Evolutionary conservation across 345 rosid species (phyloP), one percentile per base, ranked within the genome.

Genomic region (Geranium brycei): DNA sequence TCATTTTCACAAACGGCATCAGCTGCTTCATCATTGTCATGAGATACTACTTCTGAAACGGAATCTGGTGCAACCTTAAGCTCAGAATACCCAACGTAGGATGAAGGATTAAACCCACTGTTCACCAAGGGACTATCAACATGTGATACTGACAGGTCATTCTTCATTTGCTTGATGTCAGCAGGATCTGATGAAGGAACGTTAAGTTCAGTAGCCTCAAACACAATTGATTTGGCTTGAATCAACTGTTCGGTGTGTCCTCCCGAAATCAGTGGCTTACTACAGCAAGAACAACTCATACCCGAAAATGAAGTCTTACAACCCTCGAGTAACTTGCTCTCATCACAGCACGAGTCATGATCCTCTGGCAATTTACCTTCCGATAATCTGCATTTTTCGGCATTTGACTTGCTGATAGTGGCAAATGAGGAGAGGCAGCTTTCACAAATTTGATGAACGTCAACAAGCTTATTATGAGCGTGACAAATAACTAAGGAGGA

Each of bases 401-500:
- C 80, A 72, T 81, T 86, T 18, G 96, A 86, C 78, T 85, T 90
- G 57, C 85, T 85, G 67, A 72, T 73, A 15, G 83, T 85, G 77
- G 91, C 85, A 70, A 83, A 90, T 12, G 96, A 90, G 76, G 85
- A 78, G 64, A 93, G 87, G 61, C 97, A 87, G 67, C 73, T 77
- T 62, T 90, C 87, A 12, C 99, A 89, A 77, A 90, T 87, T 67
- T 80, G 83, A 23, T 77, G 91, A 72, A 87, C 95, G 68, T 91
- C 87, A 1, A 79, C 89, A 35, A 87, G 99, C 71, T 81, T 93
- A 31, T 73, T 72, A 69, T 93, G 95, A 72, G 86, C 85, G 40
- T 83, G 86, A 76, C 97, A 93, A 57, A 78, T 77, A 66, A 87
- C 96, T 57, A 93, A 74, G 10, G 92, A 88, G 1, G 99, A 86